Evolutionary conservation across 495 filamentous ascomycete genomes (phyloP).

Genomic region (Aspergillus bridgeri): DNA sequence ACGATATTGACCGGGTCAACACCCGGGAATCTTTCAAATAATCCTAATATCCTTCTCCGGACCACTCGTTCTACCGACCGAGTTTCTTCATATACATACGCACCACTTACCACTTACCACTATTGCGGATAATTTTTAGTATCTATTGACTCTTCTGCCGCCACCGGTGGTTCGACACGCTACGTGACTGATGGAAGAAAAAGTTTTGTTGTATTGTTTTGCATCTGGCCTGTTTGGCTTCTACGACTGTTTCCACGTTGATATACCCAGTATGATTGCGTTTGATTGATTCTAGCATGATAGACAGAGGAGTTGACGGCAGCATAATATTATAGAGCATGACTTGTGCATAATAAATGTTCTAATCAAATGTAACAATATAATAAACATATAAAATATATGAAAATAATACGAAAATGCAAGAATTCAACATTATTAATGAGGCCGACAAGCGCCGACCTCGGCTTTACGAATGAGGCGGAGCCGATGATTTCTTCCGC

Average conservation of each 20-base stretch:
- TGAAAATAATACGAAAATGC: no score
- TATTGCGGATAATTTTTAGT: conserved; percentile 22
- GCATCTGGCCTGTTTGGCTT: not conserved
- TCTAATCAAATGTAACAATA: no score
- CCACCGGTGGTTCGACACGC: not conserved
- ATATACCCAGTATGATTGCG: conserved; percentile 23
- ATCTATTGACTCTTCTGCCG: conserved; percentile 8
- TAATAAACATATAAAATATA: no score
- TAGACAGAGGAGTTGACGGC: conserved; percentile 16
- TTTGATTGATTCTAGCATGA: conserved; percentile 13
- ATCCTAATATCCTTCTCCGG: not conserved
- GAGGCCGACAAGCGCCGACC: conserved; percentile 20
- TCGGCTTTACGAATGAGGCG: conserved; percentile 12
- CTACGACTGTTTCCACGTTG: conserved; percentile 14
- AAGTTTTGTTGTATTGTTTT: not conserved
- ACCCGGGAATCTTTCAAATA: conserved; percentile 43
- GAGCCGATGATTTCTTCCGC: not conserved
- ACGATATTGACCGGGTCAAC: conserved; percentile 45
- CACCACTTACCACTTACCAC: not conserved
- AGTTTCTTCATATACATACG: no score
- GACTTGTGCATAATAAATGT: no score
- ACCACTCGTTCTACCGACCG: not conserved
- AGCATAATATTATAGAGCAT: not conserved
- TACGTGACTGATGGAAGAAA: conserved; percentile 16
- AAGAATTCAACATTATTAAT: no score